Percentiles rank a stretch among this genome's conserved stretches.
These are phyloP conservation scores for Ustilago tritici DNA, from an alignment of 1,284 basidiomycete genomes.

Conservation along the genomic window DNA sequence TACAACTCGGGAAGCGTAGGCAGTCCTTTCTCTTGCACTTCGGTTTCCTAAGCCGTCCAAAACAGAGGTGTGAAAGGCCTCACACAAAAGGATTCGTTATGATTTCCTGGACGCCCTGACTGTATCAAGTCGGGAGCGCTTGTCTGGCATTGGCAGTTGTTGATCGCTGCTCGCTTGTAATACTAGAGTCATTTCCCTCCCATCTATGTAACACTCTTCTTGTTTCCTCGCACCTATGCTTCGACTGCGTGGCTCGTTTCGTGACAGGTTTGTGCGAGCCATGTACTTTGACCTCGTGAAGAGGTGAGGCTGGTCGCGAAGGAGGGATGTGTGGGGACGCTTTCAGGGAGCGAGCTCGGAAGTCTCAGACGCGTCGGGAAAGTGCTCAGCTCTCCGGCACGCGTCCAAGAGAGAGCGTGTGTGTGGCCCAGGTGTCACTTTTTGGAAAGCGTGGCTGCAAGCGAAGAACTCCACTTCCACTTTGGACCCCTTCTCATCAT, in stretches of 20 bases:
- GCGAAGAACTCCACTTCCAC: constrained; percentile 6
- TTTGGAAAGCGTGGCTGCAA: constrained; percentile 3
- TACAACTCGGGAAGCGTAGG: constrained; percentile 65
- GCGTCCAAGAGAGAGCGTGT: constrained; percentile 10
- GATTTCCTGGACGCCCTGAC: not conserved
- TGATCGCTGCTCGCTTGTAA: constrained; percentile 3
- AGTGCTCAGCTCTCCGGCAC: not conserved
- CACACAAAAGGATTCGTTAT: not conserved
- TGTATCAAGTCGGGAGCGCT: not conserved
- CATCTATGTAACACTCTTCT: not conserved
- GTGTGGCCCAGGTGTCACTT: constrained; percentile 17
- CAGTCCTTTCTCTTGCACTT: constrained; percentile 69
- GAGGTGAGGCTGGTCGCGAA: not conserved
- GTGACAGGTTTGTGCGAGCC: not conserved
- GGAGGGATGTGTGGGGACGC: too few relatives aligned
- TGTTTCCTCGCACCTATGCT: too few relatives aligned
- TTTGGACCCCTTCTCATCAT: not conserved
- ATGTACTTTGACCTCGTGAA: not conserved
- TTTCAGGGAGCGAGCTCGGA: not conserved
- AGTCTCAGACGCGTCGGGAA: constrained; percentile 7
- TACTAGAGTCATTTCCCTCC: constrained; percentile 1
- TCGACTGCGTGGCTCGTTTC: not conserved
- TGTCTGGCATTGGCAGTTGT: not conserved
- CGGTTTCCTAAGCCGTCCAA: not conserved
- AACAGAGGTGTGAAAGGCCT: not conserved